Evolutionary conservation across 2,329 filamentous ascomycete species (phyloP).

Genomic region (Aspergillus puulaauensis): DNA sequence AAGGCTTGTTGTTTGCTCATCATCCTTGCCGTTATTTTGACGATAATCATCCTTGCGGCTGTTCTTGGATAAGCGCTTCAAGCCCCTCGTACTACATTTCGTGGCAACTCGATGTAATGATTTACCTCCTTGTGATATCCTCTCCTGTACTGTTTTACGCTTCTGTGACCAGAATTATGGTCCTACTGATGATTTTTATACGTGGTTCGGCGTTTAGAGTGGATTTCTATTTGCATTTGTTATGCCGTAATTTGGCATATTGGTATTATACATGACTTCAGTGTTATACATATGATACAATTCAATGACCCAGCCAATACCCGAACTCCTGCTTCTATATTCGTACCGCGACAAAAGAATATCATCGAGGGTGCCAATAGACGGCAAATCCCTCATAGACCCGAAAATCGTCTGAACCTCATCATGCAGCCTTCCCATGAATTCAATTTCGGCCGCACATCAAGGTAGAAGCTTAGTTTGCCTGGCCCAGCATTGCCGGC

Average conservation of each 20-base stretch:
- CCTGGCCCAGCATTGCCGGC: constrained; percentile 33
- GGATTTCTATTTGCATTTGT: constrained; percentile 23
- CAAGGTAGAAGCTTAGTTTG: constrained; percentile 63
- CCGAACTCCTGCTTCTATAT: constrained; percentile 29
- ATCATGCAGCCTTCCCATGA: constrained; percentile 61
- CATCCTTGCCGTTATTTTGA: constrained; percentile 83
- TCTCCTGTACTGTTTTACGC: constrained; percentile 22
- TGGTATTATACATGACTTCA: constrained; percentile 35
- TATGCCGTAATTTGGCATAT: constrained; percentile 15
- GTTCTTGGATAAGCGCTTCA: constrained; percentile 61
- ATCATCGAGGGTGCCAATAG: background rate
- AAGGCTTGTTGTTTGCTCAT: constrained; percentile 91
- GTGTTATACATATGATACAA: constrained; percentile 36
- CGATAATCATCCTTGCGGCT: constrained; percentile 85
- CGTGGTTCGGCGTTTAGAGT: constrained; percentile 22
- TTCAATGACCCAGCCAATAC: constrained; percentile 19
- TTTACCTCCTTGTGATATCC: constrained; percentile 33
- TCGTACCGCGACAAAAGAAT: constrained; percentile 16
- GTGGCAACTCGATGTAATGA: constrained; percentile 4
- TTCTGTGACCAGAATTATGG: constrained; percentile 8
- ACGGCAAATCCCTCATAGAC: constrained; percentile 35
- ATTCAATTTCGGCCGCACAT: constrained; percentile 66
- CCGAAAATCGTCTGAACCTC: constrained; percentile 51
- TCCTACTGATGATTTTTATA: constrained; percentile 14
- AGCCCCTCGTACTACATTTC: background rate